Evolutionary conservation across 345 rosid genomes (phyloP).

Genomic region (Anacardium occidentale): DNA sequence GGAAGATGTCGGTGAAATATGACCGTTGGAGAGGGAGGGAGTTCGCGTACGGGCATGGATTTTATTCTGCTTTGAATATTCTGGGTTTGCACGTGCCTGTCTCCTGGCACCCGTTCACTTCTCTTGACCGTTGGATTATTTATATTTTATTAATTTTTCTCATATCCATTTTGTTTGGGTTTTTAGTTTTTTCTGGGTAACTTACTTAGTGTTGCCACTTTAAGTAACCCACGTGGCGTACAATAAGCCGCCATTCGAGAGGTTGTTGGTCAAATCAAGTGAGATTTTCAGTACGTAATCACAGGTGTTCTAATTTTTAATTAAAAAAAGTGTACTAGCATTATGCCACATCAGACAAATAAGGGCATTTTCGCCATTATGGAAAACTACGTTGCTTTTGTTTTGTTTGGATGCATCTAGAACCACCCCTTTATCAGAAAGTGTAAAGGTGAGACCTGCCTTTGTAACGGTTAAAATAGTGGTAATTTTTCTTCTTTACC

Average conservation of each 20-base stretch:
- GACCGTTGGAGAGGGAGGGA: conserved; percentile 72
- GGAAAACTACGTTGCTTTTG: not conserved
- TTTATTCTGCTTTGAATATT: not conserved
- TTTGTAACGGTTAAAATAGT: conserved; percentile 18
- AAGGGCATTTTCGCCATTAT: not conserved
- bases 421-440: not conserved
- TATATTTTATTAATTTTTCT: not conserved
- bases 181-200: not conserved
- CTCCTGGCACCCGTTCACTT: conserved; percentile 38
- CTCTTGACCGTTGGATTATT: conserved; percentile 49
- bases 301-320: not conserved
- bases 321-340: not conserved
- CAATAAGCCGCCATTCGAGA: conserved; percentile 14
- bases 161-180: not conserved
- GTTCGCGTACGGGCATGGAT: conserved; percentile 51
- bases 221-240: conserved; percentile 26
- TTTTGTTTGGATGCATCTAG: no score
- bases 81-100: conserved; percentile 46
- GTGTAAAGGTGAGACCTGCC: conserved; percentile 8
- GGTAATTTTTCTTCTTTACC: not conserved
- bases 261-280: not conserved
- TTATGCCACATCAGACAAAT: not conserved
- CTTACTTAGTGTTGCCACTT: not conserved
- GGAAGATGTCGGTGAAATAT: conserved; percentile 78
- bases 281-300: not conserved